phyloP scores from a whole-genome alignment of 2,329 filamentous ascomycete genomes.

The Paraconiothyrium sp. region DNA sequence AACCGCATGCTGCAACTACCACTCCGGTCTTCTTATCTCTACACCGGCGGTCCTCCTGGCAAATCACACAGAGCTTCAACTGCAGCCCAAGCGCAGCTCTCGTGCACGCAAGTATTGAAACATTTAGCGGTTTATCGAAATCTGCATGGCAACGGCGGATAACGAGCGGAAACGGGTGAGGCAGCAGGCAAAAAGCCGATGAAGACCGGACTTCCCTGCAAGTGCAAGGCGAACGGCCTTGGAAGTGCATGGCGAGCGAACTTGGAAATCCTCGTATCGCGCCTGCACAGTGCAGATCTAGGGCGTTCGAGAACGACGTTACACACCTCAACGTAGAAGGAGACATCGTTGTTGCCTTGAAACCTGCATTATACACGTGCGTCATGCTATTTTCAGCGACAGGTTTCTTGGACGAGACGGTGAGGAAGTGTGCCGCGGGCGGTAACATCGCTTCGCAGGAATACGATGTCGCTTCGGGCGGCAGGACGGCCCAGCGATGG shows the following conservation, averaged over 20 bases:
- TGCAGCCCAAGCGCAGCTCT: not conserved
- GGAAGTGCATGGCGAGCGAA: not conserved
- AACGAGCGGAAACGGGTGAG: not conserved
- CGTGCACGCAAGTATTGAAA: conserved; percentile 8
- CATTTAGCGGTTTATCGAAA: conserved; percentile 2
- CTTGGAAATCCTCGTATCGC: conserved; percentile 2
- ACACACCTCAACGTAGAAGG: conserved; percentile 2
- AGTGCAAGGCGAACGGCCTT: not conserved
- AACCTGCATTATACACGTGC: not conserved
- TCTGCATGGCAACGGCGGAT: conserved; percentile 4
- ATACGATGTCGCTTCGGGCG: not conserved
- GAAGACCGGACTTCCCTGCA: not conserved
- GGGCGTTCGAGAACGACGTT: conserved; percentile 1
- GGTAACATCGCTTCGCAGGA: not conserved
- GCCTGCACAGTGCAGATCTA: not conserved
- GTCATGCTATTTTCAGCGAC: not conserved
- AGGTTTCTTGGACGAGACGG: not conserved
- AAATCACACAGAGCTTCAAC: not conserved
- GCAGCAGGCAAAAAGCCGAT: not conserved
- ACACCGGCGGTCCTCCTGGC: not conserved
- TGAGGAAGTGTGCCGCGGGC: not conserved
- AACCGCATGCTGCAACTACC: not conserved
- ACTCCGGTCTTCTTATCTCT: conserved; percentile 1
- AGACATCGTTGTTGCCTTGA: not conserved
- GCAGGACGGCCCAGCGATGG: not conserved